These are phyloP conservation scores for Chamaecrista fasciculata DNA, from an alignment of 306 rosid species.

Conservation along the genomic window DNA sequence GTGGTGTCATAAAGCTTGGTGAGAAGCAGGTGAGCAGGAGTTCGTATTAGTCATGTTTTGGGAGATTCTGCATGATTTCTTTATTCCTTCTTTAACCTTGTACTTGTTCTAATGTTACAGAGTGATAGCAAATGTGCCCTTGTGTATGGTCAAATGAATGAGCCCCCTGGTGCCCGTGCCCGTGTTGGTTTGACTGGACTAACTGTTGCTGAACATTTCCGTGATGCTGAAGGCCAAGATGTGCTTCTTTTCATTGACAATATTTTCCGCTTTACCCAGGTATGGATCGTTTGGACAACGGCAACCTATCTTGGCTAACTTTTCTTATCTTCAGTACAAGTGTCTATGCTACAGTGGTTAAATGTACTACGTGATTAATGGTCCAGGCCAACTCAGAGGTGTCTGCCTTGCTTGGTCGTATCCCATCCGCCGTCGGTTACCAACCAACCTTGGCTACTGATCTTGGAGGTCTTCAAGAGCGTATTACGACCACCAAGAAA, in stretches of 20 bases:
- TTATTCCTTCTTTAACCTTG: not conserved
- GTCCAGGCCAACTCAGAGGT: slow-evolving; percentile 97
- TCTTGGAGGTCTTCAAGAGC: slow-evolving; percentile 98
- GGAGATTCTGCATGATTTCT: not conserved
- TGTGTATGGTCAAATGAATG: slow-evolving; percentile 98
- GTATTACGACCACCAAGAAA: slow-evolving; percentile 96
- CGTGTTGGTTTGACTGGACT: slow-evolving; percentile 99
- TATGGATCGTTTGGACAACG: slow-evolving; percentile 27
- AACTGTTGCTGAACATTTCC: slow-evolving; percentile 99
- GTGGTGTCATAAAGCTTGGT: slow-evolving; percentile 98
- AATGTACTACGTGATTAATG: slow-evolving; percentile 6
- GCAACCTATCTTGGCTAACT: not conserved
- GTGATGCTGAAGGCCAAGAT: slow-evolving; percentile 99
- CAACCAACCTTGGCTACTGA: slow-evolving; percentile 97
- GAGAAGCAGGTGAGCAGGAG: slow-evolving; percentile 74
- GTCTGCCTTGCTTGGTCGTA: slow-evolving; percentile 99
- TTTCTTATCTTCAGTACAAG: not conserved
- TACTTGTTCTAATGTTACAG: slow-evolving; percentile 37
- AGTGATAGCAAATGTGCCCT: slow-evolving; percentile 97
- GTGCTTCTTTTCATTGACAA: slow-evolving; percentile 98
- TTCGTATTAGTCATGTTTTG: not conserved
- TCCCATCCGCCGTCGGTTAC: slow-evolving; percentile 99
- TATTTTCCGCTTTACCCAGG: slow-evolving; percentile 98
- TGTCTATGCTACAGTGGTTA: not conserved
- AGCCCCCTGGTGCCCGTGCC: slow-evolving; percentile 99